Evolutionary conservation across 2,329 filamentous ascomycete genomes (phyloP).

Genomic region (Cytospora chrysosperma): DNA sequence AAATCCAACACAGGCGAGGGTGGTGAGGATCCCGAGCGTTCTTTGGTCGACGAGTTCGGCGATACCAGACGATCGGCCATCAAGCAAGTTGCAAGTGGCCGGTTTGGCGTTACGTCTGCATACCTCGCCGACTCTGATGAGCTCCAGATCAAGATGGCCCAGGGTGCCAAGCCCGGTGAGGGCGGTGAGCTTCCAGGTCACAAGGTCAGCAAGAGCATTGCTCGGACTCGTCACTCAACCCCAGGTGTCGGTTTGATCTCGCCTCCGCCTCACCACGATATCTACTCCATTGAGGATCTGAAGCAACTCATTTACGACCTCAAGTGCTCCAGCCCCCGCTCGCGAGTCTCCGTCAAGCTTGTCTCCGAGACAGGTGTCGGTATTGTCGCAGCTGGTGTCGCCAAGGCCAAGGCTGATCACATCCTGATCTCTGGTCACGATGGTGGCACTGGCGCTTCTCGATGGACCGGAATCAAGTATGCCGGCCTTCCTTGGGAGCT

Average conservation of each 20-base stretch:
- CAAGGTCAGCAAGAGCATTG: conserved; percentile 94
- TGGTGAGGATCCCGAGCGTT: conserved; percentile 92
- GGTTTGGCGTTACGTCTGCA: conserved; percentile 93
- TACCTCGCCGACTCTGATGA: conserved; percentile 95
- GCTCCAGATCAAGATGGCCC: conserved; percentile 98
- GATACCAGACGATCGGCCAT: conserved; percentile 97
- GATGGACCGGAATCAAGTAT: conserved; percentile 99
- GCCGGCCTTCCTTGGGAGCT: conserved; percentile 95
- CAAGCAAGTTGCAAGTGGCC: conserved; percentile 94
- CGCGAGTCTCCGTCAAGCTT: conserved; percentile 93
- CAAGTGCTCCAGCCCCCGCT: conserved; percentile 91
- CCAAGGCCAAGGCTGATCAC: conserved; percentile 95
- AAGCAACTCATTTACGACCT: conserved; percentile 98
- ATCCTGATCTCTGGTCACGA: conserved; percentile 97
- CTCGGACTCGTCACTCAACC: conserved; percentile 91
- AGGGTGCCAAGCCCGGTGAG: conserved; percentile 96
- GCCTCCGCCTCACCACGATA: conserved; percentile 94
- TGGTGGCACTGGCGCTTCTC: conserved; percentile 91
- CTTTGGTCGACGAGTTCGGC: conserved; percentile 80
- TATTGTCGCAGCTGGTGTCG: conserved; percentile 95
- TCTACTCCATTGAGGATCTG: conserved; percentile 96
- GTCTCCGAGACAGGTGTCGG: conserved; percentile 97
- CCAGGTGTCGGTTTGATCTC: conserved; percentile 95
- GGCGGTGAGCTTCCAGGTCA: conserved; percentile 95
- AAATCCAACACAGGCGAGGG: conserved; percentile 98